phyloP scores from a whole-genome alignment of 1,139 yeast genomes.

The Geotrichum restrictum region DNA sequence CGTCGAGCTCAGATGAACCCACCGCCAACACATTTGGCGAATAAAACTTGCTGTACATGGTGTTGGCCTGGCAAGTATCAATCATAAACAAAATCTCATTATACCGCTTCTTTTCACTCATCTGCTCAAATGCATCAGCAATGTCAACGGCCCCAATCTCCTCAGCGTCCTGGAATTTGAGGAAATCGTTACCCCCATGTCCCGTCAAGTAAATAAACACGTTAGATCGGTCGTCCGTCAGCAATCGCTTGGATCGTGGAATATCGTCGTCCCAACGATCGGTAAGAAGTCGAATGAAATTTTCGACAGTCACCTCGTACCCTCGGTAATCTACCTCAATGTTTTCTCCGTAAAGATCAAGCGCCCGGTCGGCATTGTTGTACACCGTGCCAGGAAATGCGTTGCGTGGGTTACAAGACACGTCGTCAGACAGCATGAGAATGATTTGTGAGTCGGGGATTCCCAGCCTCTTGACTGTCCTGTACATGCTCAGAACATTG shows the following conservation, averaged over 20 bases:
- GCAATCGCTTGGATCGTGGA: conserved; percentile 82
- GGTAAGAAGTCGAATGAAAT: conserved; percentile 80
- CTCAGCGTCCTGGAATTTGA: conserved; percentile 97
- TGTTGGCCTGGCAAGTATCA: conserved; percentile 97
- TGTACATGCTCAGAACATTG: conserved; percentile 84
- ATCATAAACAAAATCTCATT: conserved; percentile 96
- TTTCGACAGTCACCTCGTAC: conserved; percentile 96
- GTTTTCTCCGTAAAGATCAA: conserved; percentile 89
- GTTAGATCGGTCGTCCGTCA: conserved; percentile 91
- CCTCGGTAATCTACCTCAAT: conserved; percentile 97
- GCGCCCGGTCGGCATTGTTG: conserved; percentile 89
- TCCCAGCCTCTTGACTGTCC: conserved; percentile 92
- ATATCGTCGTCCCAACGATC: conserved; percentile 95
- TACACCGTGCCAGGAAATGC: conserved; percentile 95
- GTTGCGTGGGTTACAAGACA: conserved; percentile 94
- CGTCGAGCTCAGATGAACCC: conserved; percentile 87
- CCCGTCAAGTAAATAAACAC: conserved; percentile 95
- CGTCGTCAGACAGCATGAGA: conserved; percentile 92
- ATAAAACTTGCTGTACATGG: conserved; percentile 90
- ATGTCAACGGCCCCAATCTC: conserved; percentile 93
- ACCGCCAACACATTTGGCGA: conserved; percentile 91
- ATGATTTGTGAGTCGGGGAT: conserved; percentile 97
- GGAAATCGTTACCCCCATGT: conserved; percentile 96
- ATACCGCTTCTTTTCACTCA: conserved; percentile 92
- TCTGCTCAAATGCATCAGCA: conserved; percentile 95